Conservation (phyloP, 2,329 filamentous ascomycete species). For the Paracamarosporium sp. region DNA sequence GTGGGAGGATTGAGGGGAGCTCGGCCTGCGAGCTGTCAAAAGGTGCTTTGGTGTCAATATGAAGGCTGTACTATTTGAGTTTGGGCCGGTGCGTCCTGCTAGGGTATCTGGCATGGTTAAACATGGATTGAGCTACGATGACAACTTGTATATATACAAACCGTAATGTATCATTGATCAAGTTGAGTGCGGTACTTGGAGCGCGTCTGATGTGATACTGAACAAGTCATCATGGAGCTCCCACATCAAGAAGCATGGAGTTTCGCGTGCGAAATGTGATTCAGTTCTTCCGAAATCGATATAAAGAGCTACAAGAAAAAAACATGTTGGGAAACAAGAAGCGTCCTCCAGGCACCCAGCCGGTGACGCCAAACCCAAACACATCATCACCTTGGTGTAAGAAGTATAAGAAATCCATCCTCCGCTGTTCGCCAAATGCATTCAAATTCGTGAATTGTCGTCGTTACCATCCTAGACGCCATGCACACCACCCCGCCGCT, state of each 20-base stretch:
- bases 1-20: constrained; percentile 78
- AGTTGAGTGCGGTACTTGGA: not conserved
- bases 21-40: too few species aligned
- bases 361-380: constrained; percentile 37
- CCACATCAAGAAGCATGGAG: not conserved
- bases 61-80: not conserved
- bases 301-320: constrained; percentile 31
- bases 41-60: not conserved
- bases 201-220: not conserved
- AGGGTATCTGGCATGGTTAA: not conserved
- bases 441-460: not conserved
- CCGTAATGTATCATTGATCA: not conserved
- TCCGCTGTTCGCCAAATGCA: constrained; percentile 6
- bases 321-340: constrained; percentile 25
- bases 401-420: constrained; percentile 3
- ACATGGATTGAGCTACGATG: not conserved
- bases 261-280: constrained; percentile 1
- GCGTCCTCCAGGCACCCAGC: constrained; percentile 27
- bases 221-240: not conserved
- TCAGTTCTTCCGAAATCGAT: constrained; percentile 21
- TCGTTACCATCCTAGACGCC: not conserved
- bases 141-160: not conserved
- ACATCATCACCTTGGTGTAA: constrained; percentile 21
- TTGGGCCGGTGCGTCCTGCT: not conserved
- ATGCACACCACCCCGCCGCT: not conserved